Percentiles rank a stretch among this genome's conserved stretches.
phyloP scores from a whole-genome alignment of 371 early-diverging fungal genomes.

The Mucor ambiguus region DNA sequence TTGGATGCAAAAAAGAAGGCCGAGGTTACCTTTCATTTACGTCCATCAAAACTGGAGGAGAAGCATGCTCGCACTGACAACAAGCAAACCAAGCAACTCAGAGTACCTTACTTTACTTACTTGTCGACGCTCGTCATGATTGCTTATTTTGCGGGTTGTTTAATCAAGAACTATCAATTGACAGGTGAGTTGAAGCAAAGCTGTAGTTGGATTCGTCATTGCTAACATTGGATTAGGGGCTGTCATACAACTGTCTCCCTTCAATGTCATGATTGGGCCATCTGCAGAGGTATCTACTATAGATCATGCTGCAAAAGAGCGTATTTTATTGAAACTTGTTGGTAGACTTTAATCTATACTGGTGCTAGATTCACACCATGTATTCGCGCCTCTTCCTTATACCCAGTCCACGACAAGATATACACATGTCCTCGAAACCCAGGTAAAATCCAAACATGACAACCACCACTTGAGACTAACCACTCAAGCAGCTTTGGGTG shows the following conservation, averaged over 20 bases:
- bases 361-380: constrained; percentile 56
- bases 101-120: constrained; percentile 4
- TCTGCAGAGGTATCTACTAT: constrained; percentile 27
- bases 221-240: constrained; percentile 18
- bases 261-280: constrained; percentile 55
- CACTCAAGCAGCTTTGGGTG: background rate
- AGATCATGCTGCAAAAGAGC: background rate
- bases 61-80: background rate
- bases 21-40: background rate
- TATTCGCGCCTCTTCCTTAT: constrained; percentile 24
- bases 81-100: background rate
- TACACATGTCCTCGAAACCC: background rate
- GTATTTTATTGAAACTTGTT: background rate
- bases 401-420: background rate
- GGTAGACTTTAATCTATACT: constrained; percentile 35
- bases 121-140: background rate
- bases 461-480: background rate
- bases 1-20: background rate
- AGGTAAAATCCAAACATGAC: background rate
- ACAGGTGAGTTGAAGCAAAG: constrained; percentile 4
- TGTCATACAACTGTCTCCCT: constrained; percentile 37
- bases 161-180: background rate
- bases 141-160: constrained; percentile 5
- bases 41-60: background rate
- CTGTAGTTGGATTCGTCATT: background rate